phyloP scores from a whole-genome alignment of 2,329 filamentous ascomycete species.

The Orbilia oligospora region DNA sequence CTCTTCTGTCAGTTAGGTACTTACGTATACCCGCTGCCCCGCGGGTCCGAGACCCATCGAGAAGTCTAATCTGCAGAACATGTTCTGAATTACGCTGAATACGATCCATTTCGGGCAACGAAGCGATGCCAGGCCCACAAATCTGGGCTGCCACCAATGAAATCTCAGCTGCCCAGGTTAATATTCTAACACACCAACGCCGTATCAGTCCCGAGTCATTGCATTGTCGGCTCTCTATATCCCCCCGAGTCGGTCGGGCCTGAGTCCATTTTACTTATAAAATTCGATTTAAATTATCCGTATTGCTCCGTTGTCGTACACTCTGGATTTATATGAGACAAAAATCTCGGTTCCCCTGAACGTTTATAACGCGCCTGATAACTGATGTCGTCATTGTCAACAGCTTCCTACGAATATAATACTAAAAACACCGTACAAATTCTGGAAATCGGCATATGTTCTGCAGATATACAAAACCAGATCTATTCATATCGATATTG shows the following conservation, averaged over 20 bases:
- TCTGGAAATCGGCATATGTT: no score
- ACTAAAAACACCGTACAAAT: no score
- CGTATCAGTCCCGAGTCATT: not conserved
- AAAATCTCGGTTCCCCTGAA: no score
- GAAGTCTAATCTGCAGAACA: not conserved
- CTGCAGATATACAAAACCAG: no score
- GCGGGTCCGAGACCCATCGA: not conserved
- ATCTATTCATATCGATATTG: no score
- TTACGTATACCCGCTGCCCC: conserved; percentile 4
- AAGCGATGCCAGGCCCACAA: conserved; percentile 15
- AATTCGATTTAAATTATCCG: not conserved
- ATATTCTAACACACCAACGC: not conserved
- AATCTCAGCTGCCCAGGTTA: conserved; percentile 5
- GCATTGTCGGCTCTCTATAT: not conserved
- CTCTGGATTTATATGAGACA: not conserved
- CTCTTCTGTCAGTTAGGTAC: not conserved
- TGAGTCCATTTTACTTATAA: not conserved
- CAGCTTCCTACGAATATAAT: no score
- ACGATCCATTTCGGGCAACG: not conserved
- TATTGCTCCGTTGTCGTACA: conserved; percentile 3
- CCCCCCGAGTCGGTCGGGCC: conserved; percentile 11
- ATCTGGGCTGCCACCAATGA: not conserved
- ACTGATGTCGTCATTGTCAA: no score
- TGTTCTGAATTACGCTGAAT: not conserved
- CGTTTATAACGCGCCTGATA: no score